Percentiles rank a stretch among this genome's conserved stretches.
These are phyloP conservation scores for Exophiala sp. DNA, from an alignment of 2,329 filamentous ascomycete species.

Conservation along the genomic window DNA sequence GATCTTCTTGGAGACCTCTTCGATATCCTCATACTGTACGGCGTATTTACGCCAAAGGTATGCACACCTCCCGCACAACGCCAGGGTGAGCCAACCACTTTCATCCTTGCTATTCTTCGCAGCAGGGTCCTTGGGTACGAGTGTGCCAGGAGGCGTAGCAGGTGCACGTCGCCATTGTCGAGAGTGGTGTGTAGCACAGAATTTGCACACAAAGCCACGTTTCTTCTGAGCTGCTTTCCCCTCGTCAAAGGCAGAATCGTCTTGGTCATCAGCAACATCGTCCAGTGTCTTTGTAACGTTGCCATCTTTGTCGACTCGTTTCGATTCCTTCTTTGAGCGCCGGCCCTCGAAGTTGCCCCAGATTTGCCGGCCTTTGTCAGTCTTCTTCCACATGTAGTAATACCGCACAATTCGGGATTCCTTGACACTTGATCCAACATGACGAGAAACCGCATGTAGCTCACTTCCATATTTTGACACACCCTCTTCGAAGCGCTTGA, in stretches of 20 bases:
- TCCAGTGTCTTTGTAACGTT: conserved; percentile 75
- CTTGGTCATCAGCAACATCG: conserved; percentile 85
- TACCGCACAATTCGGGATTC: conserved; percentile 81
- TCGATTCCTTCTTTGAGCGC: conserved; percentile 84
- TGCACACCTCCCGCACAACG: conserved; percentile 85
- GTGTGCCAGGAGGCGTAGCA: conserved; percentile 66
- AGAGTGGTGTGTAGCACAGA: conserved; percentile 75
- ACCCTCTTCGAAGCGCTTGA: conserved; percentile 88
- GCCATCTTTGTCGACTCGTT: conserved; percentile 56
- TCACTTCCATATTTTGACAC: conserved; percentile 90
- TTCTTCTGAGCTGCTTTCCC: conserved; percentile 78
- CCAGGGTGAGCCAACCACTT: conserved; percentile 68
- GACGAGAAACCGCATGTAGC: conserved; percentile 73
- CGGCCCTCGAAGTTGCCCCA: conserved; percentile 87
- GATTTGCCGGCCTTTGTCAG: conserved; percentile 74
- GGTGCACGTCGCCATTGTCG: conserved; percentile 91
- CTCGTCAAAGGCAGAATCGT: conserved; percentile 93
- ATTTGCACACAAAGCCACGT: conserved; percentile 87
- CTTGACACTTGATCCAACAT: conserved; percentile 75
- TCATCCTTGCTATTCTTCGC: conserved; percentile 72
- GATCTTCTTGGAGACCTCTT: conserved; percentile 86
- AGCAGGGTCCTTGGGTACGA: conserved; percentile 61
- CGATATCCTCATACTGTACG: conserved; percentile 90
- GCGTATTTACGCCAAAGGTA: conserved; percentile 94
- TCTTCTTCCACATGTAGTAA: conserved; percentile 99